Conservation (phyloP, 805 yeast genomes). For the Henningerozyma blattae region DNA sequence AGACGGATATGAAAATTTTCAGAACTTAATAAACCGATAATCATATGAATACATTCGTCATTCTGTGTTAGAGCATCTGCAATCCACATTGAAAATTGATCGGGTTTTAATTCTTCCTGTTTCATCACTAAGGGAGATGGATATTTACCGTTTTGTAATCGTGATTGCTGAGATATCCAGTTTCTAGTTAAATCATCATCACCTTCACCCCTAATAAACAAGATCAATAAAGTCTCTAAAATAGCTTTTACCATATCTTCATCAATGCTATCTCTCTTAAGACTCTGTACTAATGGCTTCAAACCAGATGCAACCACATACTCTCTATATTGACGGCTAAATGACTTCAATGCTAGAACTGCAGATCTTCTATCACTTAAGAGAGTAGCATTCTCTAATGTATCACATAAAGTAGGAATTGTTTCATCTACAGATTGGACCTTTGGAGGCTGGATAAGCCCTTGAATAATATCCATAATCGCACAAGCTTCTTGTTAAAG, state of each 20-base stretch:
- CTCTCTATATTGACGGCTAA: slow-evolving; percentile 81
- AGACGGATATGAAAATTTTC: slow-evolving; percentile 67
- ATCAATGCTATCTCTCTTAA: slow-evolving; percentile 58
- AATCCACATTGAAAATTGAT: slow-evolving; percentile 87
- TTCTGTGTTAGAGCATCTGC: slow-evolving; percentile 83
- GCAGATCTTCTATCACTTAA: slow-evolving; percentile 87
- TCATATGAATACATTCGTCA: slow-evolving; percentile 28
- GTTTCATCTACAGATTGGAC: slow-evolving; percentile 64
- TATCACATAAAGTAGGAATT: slow-evolving; percentile 77
- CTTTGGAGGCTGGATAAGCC: slow-evolving; percentile 35
- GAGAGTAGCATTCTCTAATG: slow-evolving; percentile 70
- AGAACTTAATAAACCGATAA: slow-evolving; percentile 38
- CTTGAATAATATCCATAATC: slow-evolving; percentile 30
- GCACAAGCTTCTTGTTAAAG: too few species aligned
- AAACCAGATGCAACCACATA: slow-evolving; percentile 80
- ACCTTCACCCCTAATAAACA: slow-evolving; percentile 62
- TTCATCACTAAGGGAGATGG: slow-evolving; percentile 59
- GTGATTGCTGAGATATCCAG: slow-evolving; percentile 65
- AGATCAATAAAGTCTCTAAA: slow-evolving; percentile 71
- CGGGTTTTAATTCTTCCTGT: slow-evolving; percentile 39
- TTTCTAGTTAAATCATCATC: slow-evolving; percentile 52
- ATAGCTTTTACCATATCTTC: slow-evolving; percentile 64
- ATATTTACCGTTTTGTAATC: slow-evolving; percentile 64
- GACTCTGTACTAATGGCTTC: slow-evolving; percentile 54
- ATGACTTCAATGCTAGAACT: slow-evolving; percentile 76